Percentiles rank a stretch among this genome's conserved stretches.
phyloP scores from a whole-genome alignment of 352 stramenopile genomes.

The Phytophthora pistaciae region DNA sequence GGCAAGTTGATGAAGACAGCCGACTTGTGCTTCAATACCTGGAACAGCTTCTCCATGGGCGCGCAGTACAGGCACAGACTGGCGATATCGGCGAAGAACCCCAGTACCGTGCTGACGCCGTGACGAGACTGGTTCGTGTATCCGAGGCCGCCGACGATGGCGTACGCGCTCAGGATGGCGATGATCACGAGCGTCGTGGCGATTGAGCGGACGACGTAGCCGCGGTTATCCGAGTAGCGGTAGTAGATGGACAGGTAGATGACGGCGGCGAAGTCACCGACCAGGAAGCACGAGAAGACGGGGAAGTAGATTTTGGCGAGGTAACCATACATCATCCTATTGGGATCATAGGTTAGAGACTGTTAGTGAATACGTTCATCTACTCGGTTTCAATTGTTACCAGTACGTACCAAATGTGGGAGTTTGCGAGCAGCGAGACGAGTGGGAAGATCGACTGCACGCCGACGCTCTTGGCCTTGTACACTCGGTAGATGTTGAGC shows the following conservation, averaged over 20 bases:
- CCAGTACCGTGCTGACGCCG: slow-evolving; percentile 43
- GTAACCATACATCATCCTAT: slow-evolving; percentile 50
- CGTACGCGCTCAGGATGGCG: slow-evolving; percentile 44
- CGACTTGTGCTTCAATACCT: slow-evolving; percentile 52
- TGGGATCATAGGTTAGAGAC: not conserved
- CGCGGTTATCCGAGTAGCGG: slow-evolving; percentile 38
- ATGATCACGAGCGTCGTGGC: slow-evolving; percentile 24
- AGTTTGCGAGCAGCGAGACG: slow-evolving; percentile 37
- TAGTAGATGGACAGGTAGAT: slow-evolving; percentile 43
- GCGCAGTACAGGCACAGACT: slow-evolving; percentile 56
- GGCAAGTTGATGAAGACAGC: slow-evolving; percentile 57
- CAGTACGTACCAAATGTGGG: slow-evolving; percentile 33
- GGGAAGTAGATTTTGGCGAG: slow-evolving; percentile 48
- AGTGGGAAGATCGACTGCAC: slow-evolving; percentile 39
- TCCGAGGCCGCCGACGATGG: slow-evolving; percentile 41
- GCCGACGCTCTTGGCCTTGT: slow-evolving; percentile 29
- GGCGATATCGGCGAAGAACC: slow-evolving; percentile 50
- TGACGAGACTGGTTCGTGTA: slow-evolving; percentile 37
- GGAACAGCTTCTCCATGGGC: slow-evolving; percentile 51
- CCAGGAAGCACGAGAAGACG: slow-evolving; percentile 43
- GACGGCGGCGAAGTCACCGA: slow-evolving; percentile 38
- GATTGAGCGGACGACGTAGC: slow-evolving; percentile 27
- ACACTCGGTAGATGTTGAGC: slow-evolving; percentile 33
- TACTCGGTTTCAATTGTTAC: not conserved
- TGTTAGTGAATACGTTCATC: slow-evolving; percentile 3